Evolutionary conservation across 2,329 filamentous ascomycete genomes (phyloP).

Genomic region (Calonectria pauciramosa): DNA sequence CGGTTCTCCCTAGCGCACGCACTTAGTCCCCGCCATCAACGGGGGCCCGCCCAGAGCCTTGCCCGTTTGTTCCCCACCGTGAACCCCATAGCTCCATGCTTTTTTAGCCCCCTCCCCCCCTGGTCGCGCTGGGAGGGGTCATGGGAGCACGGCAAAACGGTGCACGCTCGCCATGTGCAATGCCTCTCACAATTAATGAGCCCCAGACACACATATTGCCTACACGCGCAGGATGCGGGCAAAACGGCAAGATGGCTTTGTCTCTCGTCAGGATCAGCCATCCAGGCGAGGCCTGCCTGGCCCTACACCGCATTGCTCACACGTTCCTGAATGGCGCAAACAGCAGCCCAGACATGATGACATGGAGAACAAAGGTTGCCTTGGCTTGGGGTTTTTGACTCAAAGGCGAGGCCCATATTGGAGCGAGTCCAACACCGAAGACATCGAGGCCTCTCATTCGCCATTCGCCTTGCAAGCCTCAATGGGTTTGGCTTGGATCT

Average conservation of each 20-base stretch:
- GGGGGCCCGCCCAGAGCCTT: not conserved
- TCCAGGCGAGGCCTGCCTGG: not conserved
- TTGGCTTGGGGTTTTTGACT: not conserved
- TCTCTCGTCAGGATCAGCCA: not conserved
- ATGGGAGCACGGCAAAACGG: conserved; percentile 14
- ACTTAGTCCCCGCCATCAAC: conserved; percentile 7
- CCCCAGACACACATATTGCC: conserved; percentile 3
- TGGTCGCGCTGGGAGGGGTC: not conserved
- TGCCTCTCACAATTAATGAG: not conserved
- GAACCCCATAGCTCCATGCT: not conserved
- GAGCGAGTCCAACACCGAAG: not conserved
- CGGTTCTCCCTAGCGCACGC: conserved; percentile 9
- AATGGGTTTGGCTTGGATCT: conserved; percentile 1
- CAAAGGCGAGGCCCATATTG: not conserved
- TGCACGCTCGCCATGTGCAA: not conserved
- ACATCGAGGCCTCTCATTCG: not conserved
- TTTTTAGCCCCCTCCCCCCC: not conserved
- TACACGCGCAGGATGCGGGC: not conserved
- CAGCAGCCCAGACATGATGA: not conserved
- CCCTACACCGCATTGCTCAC: conserved; percentile 5
- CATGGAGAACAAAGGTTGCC: not conserved
- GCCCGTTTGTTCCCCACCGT: conserved; percentile 14
- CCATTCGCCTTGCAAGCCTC: not conserved
- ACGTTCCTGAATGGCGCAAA: not conserved
- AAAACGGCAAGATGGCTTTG: not conserved